Evolutionary conservation across 164 flowering plant genomes (phyloP), one percentile per base, ranked within the genome.

Genomic region (Vitis rupestris): DNA sequence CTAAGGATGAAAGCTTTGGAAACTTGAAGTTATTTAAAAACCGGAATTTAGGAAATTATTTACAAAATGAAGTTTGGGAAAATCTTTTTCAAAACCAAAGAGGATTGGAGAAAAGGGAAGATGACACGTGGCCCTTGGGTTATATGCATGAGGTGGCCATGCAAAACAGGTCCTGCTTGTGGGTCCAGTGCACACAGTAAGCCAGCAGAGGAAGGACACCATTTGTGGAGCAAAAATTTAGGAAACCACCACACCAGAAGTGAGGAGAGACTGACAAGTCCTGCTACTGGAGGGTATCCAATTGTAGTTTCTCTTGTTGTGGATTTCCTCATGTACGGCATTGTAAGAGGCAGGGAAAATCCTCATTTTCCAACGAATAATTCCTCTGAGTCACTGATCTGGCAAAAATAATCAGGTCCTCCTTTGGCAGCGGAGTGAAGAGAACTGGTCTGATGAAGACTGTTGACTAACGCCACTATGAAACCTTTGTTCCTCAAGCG

Each of bases 391-490:
- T 81, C 70, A 74, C 72, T 48, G 75, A 83, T 78, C 85, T 81
- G 77, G 79, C 77, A 78, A 82, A 74, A 77, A 17, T 83, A 80
- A 84, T 85, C 84, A 86, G 82, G 77, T 27, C 72, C 85, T 76
- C 93, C 91, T 90, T 64, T 73, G 83, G 64, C 79, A 54, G 52
- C 75, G 96, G 12, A 94, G 97, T 15, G 94, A 88, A 63, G 97
- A 88, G 13, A 97, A 94, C 67, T 84, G 88, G 76, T 95, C 98
- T 49, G 92, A 92, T 11, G 98, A 83, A 73, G 93, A 81, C 56
- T 19, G 80, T 59, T 78, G 86, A 51, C 76, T 80, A 67, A 90
- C 78, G 62, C 73, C 66, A 19, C 84, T 83, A 70, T 74, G 87
- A 69, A 82, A 79, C 66, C 84, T 79, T 63, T 81, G 90, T 19